phyloP scores from a whole-genome alignment of 139 green algal species.

The Auxenochlorella protothecoides region DNA sequence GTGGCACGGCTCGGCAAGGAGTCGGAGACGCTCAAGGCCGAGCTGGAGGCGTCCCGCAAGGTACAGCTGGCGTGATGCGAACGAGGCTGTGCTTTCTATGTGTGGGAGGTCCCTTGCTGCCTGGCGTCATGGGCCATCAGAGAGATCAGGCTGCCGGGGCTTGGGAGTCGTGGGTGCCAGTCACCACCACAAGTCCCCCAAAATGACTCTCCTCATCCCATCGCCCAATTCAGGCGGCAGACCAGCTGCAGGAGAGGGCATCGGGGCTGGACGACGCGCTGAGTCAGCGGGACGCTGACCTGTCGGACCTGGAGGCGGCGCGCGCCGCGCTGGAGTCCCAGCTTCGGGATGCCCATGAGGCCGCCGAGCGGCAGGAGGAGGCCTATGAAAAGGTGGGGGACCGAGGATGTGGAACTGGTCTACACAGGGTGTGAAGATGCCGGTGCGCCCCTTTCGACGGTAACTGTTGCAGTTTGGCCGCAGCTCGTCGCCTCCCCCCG shows the following conservation, averaged over 20 bases:
- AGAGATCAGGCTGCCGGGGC: background rate
- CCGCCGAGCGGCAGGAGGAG: conserved; percentile 1
- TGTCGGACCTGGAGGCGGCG: conserved; percentile 15
- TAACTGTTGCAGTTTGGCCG: background rate
- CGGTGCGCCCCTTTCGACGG: background rate
- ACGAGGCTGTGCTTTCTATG: no score
- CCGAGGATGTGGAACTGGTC: no score
- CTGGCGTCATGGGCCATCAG: no score
- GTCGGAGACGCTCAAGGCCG: no score
- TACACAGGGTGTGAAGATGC: no score
- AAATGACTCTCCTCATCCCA: background rate
- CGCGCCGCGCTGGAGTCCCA: conserved; percentile 10
- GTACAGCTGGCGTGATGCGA: no score
- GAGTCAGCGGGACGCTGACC: no score
- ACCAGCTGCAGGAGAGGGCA: background rate
- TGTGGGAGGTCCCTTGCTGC: no score
- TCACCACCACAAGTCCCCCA: background rate
- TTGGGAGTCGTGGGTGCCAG: background rate
- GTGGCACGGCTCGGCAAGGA: no score
- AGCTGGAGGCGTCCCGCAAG: no score
- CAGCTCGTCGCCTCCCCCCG: background rate
- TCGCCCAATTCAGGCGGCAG: background rate
- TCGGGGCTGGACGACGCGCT: no score
- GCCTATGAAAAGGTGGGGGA: background rate
- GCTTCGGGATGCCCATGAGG: conserved; percentile 10